Percentiles rank a stretch among this genome's conserved stretches.
These are phyloP conservation scores for Podila epicladia DNA, from an alignment of 192 early-diverging fungal genomes.

Conservation along the genomic window DNA sequence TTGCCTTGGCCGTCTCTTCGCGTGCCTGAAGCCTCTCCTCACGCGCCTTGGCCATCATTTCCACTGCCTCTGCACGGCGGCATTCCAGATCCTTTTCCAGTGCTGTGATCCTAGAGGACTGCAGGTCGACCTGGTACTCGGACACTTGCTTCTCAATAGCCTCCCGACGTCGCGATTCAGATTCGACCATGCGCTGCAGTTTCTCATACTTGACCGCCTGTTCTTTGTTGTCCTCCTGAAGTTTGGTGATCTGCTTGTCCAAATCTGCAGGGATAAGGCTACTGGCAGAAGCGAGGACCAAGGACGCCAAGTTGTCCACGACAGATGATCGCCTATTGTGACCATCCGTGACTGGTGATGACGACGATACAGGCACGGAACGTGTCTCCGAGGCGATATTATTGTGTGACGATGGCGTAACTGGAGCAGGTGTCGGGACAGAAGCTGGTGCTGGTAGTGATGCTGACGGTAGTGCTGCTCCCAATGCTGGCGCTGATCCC, in stretches of 20 bases:
- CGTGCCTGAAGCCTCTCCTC: conserved; percentile 9
- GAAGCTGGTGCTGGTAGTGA: neutral
- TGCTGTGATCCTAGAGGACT: neutral
- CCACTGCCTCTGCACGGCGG: conserved; percentile 8
- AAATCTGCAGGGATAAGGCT: neutral
- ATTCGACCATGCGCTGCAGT: conserved; percentile 7
- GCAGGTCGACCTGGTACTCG: neutral
- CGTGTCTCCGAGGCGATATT: too few relatives aligned
- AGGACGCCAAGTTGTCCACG: too few relatives aligned
- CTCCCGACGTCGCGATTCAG: conserved; percentile 7
- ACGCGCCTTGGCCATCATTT: conserved; percentile 28
- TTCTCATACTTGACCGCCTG: conserved; percentile 11
- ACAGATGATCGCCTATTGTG: too few relatives aligned
- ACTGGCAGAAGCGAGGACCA: too few relatives aligned
- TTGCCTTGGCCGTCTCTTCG: conserved; percentile 1
- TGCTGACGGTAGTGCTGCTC: neutral
- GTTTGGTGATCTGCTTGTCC: neutral
- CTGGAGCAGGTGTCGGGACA: neutral
- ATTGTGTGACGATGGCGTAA: neutral
- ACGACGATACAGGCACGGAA: too few relatives aligned
- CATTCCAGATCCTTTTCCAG: conserved; percentile 23
- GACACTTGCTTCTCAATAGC: conserved; percentile 9
- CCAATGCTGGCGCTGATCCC: neutral
- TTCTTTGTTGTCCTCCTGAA: conserved; percentile 10
- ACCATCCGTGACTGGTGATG: too few relatives aligned